Conservation (phyloP, 805 yeast genomes). For the Metschnikowia anglica region DNA sequence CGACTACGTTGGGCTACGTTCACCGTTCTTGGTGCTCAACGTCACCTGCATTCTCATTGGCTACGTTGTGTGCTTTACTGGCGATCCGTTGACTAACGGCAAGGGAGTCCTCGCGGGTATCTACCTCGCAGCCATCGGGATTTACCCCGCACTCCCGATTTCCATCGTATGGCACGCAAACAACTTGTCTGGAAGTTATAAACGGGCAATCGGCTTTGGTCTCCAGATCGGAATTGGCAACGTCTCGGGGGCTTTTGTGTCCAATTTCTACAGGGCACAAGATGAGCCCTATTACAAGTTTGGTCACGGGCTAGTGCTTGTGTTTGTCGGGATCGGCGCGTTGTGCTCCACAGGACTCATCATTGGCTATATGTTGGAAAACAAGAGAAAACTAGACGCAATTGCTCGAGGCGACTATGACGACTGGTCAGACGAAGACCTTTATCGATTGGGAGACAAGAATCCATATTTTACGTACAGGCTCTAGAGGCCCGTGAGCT, state of each 20-base stretch:
- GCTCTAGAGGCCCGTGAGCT: too few relatives aligned
- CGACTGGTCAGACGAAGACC: constrained; percentile 24
- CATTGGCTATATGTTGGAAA: background rate
- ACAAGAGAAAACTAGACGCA: constrained; percentile 11
- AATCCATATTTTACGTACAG: constrained; percentile 40
- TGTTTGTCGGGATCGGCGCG: constrained; percentile 32
- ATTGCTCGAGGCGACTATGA: constrained; percentile 29
- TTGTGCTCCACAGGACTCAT: constrained; percentile 2
- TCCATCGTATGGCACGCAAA: constrained; percentile 37
- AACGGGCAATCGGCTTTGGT: constrained; percentile 41
- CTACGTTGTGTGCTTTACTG: constrained; percentile 26
- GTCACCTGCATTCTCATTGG: constrained; percentile 32
- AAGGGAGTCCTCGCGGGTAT: constrained; percentile 32
- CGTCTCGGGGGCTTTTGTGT: constrained; percentile 37
- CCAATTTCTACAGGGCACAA: constrained; percentile 32
- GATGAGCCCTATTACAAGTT: constrained; percentile 28
- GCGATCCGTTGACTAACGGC: constrained; percentile 24
- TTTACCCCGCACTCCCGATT: constrained; percentile 32
- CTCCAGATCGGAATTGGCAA: constrained; percentile 41
- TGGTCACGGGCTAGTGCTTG: constrained; percentile 35
- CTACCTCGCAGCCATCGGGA: constrained; percentile 31
- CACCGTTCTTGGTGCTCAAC: constrained; percentile 30
- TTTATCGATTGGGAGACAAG: constrained; percentile 43
- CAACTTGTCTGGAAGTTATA: constrained; percentile 35
- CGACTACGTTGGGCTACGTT: constrained; percentile 29